A percentile compares a stretch with the other conserved stretches of the same genome.
Evolutionary conservation across 2,329 filamentous ascomycete species (phyloP).

Genomic region (Talaromyces pinophilus): DNA sequence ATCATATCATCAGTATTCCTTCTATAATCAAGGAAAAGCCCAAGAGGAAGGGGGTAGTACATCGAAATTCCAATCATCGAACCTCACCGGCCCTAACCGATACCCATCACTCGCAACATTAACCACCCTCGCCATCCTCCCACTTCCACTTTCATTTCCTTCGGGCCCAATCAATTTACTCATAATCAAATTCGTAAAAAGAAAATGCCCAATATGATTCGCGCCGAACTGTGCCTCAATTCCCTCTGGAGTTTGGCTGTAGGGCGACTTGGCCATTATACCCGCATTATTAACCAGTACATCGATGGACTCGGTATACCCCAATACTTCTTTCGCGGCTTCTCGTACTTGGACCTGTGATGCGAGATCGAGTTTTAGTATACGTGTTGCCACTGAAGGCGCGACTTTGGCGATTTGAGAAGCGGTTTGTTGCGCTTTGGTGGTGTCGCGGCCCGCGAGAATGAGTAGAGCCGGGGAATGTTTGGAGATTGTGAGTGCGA

Average conservation of each 20-base stretch:
- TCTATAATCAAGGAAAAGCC: not conserved
- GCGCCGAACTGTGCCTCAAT: conserved; percentile 43
- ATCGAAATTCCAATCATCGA: conserved; percentile 49
- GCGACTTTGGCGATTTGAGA: conserved; percentile 26
- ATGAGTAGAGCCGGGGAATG: conserved; percentile 39
- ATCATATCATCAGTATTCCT: not conserved
- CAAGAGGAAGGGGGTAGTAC: conserved; percentile 26
- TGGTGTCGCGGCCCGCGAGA: conserved; percentile 41
- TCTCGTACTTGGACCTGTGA: conserved; percentile 35
- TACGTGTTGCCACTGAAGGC: conserved; percentile 29
- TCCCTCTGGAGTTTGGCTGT: conserved; percentile 36
- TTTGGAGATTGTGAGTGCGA: conserved; percentile 39
- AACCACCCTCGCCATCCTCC: conserved; percentile 40
- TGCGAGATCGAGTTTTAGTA: conserved; percentile 38
- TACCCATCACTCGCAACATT: conserved; percentile 51
- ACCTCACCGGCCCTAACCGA: conserved; percentile 45
- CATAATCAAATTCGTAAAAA: conserved; percentile 45
- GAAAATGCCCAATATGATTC: conserved; percentile 44
- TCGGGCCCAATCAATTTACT: conserved; percentile 32
- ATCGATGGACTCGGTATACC: conserved; percentile 37
- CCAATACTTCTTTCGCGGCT: conserved; percentile 36
- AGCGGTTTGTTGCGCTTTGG: conserved; percentile 38
- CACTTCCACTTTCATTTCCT: not conserved
- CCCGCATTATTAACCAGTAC: conserved; percentile 50
- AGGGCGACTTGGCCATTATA: conserved; percentile 36